Conservation (phyloP, 495 filamentous ascomycete genomes). For the Aspergillus panamensis region DNA sequence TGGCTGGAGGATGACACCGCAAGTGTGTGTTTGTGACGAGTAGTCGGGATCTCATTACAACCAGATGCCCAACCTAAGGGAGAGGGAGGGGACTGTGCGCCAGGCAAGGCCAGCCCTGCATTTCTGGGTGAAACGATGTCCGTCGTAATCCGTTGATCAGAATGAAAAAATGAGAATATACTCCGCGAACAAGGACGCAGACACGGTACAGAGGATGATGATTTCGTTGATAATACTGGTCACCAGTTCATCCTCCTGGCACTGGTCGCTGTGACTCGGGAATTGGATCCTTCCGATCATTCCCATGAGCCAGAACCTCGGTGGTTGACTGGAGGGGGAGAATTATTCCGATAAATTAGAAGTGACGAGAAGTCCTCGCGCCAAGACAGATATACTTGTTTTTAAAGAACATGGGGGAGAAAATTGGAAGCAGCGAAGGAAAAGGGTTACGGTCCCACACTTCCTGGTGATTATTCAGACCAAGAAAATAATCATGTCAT, state of each 20-base stretch:
- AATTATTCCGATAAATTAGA: too few relatives aligned
- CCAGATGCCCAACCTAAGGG: conserved; percentile 17
- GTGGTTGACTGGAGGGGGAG: too few relatives aligned
- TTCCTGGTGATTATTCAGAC: neutral
- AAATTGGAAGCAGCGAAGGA: neutral
- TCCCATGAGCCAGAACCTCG: too few relatives aligned
- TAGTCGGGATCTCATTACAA: conserved; percentile 20
- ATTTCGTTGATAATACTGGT: too few relatives aligned
- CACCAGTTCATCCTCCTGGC: too few relatives aligned
- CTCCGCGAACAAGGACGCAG: too few relatives aligned
- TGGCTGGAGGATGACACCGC: conserved; percentile 15
- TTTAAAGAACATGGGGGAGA: neutral
- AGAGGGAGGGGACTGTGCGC: conserved; percentile 22
- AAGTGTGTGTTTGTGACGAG: conserved; percentile 24
- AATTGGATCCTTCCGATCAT: too few relatives aligned
- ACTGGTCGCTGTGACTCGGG: too few relatives aligned
- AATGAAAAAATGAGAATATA: neutral
- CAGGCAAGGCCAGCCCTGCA: conserved; percentile 13
- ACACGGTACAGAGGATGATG: too few relatives aligned
- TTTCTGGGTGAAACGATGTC: conserved; percentile 9
- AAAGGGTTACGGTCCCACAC: conserved; percentile 3
- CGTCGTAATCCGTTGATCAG: conserved; percentile 3
- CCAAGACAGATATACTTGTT: neutral
- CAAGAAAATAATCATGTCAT: conserved; percentile 6
- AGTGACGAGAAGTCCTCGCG: too few relatives aligned